Base-by-base conservation (phyloP, 106 monocot species). In the Dioscorea zingiberensis region DNA sequence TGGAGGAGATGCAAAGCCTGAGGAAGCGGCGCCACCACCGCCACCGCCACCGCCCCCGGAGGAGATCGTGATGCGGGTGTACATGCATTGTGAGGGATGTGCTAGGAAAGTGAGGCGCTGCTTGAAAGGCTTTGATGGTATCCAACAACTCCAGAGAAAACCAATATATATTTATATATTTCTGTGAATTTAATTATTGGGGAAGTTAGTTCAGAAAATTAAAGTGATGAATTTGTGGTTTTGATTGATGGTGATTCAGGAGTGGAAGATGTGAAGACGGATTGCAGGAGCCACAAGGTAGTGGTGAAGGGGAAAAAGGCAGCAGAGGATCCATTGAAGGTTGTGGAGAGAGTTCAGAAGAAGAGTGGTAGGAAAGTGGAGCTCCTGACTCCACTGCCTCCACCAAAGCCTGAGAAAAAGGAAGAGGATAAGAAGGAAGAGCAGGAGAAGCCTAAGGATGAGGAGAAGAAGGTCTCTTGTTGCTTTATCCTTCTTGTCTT, bases 281-380 rank as follows among this genome's bases (percentile, higher is more conserved):
- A 94, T 47, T 87, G 80, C 25, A 70, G 71, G 70, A 67, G 68
- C 11, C 81, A 84, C 57, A 87, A 63, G 76, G 94, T 94, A 66
- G 73, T 85, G 44, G 92, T 86, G 69, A 92, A 97, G 65, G 97
- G 92, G 63, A 81, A 66, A 71, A 81, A 76, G 71, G 90, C 84
- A 44, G 94, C 86, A 18, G 84, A 74, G 63, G 85, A 91, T 55
- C 94, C 94, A 0, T 60, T 77, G 74, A 91, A 80, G 68, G 83
- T 88, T 44, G 91, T 81, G 45, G 91, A 91, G 47, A 73, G 91
- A 7, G 77, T 97, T 44, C 77, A 84, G 78, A 85, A 77, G 76
- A 97, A 88, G 72, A 86, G 74, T 11, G 95, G 91, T 3, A 74
- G 88, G 27, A 97, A 86, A 59, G 91, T 86, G n/a, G 91, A 91